phyloP scores from a whole-genome alignment of 2,329 filamentous ascomycete species.

The Pseudocercospora vitis region DNA sequence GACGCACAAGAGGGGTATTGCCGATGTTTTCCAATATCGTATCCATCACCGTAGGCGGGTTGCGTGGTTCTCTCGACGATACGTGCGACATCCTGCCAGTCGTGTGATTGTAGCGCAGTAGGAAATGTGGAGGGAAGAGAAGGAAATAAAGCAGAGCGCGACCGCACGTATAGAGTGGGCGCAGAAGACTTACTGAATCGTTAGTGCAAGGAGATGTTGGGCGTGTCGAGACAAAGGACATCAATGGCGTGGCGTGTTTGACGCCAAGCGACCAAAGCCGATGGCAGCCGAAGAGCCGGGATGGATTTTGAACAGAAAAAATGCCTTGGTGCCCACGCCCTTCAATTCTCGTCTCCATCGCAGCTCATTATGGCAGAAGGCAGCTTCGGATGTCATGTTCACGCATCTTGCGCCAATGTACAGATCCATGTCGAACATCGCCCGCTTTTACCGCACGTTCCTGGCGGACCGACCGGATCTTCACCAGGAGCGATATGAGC shows the following conservation, averaged over 20 bases:
- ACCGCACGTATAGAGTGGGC: not conserved
- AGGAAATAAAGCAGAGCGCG: not conserved
- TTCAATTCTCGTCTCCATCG: too few species aligned
- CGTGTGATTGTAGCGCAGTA: not conserved
- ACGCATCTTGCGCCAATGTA: too few species aligned
- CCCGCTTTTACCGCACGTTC: not conserved
- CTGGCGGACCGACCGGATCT: not conserved
- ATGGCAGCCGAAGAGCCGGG: too few species aligned
- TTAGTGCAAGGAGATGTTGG: not conserved
- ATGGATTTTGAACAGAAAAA: too few species aligned
- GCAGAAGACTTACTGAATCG: too few species aligned
- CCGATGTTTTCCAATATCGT: conserved; percentile 86
- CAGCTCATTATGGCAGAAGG: too few species aligned
- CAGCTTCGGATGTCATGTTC: too few species aligned
- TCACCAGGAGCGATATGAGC: not conserved
- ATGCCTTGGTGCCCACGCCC: too few species aligned
- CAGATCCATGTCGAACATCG: too few species aligned
- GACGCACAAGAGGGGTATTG: conserved; percentile 88
- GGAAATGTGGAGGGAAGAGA: not conserved
- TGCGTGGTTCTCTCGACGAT: conserved; percentile 47
- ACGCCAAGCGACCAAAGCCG: too few species aligned
- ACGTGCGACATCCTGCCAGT: conserved; percentile 36
- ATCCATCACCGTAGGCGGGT: conserved; percentile 59
- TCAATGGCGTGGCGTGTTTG: conserved; percentile 2
- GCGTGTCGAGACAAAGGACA: not conserved